These are phyloP conservation scores for Saccharomycopsis guyanensis DNA, from an alignment of 805 yeast species.

Conservation along the genomic window DNA sequence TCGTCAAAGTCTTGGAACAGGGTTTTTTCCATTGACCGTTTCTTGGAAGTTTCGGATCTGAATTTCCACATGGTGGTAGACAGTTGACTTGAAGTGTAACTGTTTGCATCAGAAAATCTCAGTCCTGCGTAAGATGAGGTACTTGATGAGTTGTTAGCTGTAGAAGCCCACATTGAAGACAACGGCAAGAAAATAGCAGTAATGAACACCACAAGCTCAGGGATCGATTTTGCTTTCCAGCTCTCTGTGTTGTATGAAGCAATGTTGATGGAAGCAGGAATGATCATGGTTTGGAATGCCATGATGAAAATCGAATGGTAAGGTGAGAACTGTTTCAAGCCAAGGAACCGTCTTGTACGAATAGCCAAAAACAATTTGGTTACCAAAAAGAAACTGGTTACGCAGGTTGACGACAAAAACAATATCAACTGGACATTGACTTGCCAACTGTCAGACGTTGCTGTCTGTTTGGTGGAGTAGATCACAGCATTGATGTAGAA, in stretches of 20 bases:
- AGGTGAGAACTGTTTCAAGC: constrained; percentile 75
- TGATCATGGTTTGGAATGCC: constrained; percentile 72
- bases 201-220: constrained; percentile 50
- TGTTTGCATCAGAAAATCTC: constrained; percentile 20
- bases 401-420: constrained; percentile 60
- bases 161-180: constrained; percentile 84
- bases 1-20: neutral
- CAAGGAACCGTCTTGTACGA: constrained; percentile 64
- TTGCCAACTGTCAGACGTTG: constrained; percentile 31
- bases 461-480: constrained; percentile 32
- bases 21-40: neutral
- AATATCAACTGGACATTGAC: constrained; percentile 49
- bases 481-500: constrained; percentile 51
- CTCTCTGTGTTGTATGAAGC: constrained; percentile 38
- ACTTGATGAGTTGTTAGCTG: constrained; percentile 38
- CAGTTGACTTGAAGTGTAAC: constrained; percentile 8
- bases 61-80: neutral
- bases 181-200: constrained; percentile 72
- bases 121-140: constrained; percentile 33
- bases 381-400: constrained; percentile 53
- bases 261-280: constrained; percentile 67
- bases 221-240: constrained; percentile 32
- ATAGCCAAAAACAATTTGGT: constrained; percentile 64
- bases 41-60: neutral
- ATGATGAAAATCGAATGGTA: constrained; percentile 75